These are phyloP conservation scores for Yamadazyma phyllophila DNA, from an alignment of 805 yeast genomes.

Conservation along the genomic window DNA sequence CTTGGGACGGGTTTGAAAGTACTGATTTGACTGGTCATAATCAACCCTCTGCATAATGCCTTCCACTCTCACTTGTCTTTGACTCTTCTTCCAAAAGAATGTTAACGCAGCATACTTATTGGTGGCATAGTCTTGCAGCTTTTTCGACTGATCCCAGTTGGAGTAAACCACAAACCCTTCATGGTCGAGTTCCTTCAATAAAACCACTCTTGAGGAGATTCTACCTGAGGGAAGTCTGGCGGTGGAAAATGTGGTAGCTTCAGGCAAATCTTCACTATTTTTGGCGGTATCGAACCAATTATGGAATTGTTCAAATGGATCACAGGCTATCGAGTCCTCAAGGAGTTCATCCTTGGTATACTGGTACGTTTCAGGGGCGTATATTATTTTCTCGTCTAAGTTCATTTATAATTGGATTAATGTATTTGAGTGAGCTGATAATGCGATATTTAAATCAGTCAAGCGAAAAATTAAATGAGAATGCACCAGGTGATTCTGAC, in stretches of 20 bases:
- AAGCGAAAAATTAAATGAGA: conserved; percentile 11
- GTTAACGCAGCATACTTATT: conserved; percentile 82
- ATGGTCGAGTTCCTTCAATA: conserved; percentile 85
- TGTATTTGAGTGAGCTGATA: not conserved
- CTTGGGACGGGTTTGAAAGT: conserved; percentile 85
- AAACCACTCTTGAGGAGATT: conserved; percentile 78
- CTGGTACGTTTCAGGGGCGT: conserved; percentile 88
- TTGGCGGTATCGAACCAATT: conserved; percentile 82
- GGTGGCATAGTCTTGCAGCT: conserved; percentile 63
- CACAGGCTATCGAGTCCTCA: conserved; percentile 48
- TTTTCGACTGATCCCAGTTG: conserved; percentile 87
- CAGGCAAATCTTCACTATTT: conserved; percentile 66
- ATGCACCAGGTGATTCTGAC: not conserved
- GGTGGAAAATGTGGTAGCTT: conserved; percentile 83
- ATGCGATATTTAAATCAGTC: conserved; percentile 5
- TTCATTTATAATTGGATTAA: conserved; percentile 8
- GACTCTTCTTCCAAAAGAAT: conserved; percentile 89
- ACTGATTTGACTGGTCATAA: conserved; percentile 70
- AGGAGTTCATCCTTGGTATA: conserved; percentile 67
- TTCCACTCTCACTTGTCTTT: conserved; percentile 92
- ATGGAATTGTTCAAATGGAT: conserved; percentile 78
- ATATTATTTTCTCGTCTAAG: conserved; percentile 29
- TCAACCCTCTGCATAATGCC: conserved; percentile 75
- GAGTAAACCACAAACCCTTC: conserved; percentile 86
- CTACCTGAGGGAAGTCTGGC: conserved; percentile 88